These are phyloP conservation scores for Cryptococcus depauperatus DNA, from an alignment of 1,284 basidiomycete genomes.

Conservation along the genomic window DNA sequence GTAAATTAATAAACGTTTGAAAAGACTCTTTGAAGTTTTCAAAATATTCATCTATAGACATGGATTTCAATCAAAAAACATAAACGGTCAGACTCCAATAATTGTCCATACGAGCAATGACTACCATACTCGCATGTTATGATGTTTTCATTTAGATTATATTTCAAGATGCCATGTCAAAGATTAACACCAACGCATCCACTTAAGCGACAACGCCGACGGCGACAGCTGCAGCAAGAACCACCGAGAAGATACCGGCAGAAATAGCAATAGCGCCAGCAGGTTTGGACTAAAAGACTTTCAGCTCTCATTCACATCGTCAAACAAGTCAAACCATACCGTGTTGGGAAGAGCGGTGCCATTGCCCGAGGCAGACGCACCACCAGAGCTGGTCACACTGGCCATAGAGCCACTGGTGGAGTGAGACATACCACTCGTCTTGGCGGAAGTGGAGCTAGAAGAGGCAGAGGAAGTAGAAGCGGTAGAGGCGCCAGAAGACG, in stretches of 20 bases:
- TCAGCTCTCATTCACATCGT: too few relatives aligned
- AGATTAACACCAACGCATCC: too few relatives aligned
- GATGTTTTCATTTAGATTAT: too few relatives aligned
- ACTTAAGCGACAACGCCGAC: slow-evolving; percentile 15
- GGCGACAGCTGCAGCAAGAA: slow-evolving; percentile 18
- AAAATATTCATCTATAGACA: too few relatives aligned
- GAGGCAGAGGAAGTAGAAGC: slow-evolving; percentile 21
- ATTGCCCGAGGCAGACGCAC: slow-evolving; percentile 14
- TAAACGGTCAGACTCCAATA: too few relatives aligned
- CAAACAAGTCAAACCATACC: neutral
- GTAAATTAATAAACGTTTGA: too few relatives aligned
- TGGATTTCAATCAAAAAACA: too few relatives aligned
- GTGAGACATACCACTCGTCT: neutral
- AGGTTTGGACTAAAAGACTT: slow-evolving; percentile 2
- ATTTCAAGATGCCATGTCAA: too few relatives aligned
- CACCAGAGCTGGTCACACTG: neutral
- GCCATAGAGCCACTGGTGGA: slow-evolving; percentile 1
- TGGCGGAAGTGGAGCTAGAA: slow-evolving; percentile 10
- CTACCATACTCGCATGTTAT: too few relatives aligned
- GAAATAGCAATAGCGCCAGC: slow-evolving; percentile 6
- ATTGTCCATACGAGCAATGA: too few relatives aligned
- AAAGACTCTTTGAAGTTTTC: too few relatives aligned
- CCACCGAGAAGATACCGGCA: slow-evolving; percentile 12
- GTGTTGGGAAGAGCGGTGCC: slow-evolving; percentile 1
- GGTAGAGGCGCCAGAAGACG: slow-evolving; percentile 21